Base-by-base conservation (phyloP, 2,329 filamentous ascomycete genomes). In the Pseudocercospora fuligena region DNA sequence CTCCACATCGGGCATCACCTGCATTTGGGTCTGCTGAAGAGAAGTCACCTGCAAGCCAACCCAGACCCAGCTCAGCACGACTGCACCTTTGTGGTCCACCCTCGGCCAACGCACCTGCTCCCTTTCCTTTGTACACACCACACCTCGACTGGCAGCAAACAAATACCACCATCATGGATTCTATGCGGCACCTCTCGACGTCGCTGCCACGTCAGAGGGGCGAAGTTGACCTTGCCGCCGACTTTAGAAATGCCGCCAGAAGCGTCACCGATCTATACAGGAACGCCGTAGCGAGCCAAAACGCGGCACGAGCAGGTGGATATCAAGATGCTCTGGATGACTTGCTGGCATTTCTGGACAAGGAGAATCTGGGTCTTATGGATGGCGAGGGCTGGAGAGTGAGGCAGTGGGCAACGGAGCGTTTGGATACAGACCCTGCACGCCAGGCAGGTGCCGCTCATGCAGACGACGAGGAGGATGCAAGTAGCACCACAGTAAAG, bases 211-310 rank as follows among this genome's bases (percentile, higher is more conserved):
- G 74, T 27, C 70, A 71, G 59, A 73, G 73, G 36, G 49, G 73
- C 53, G 66, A 79, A 74, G 53, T 74, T 69, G 66, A 83, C 76
- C 88, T 97, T 57, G 88, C 97, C 65, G 90, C 94, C 73, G 90
- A 92, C 66, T 99, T 99, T 85, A 95, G 93, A 79, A 89, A 91
- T 16, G 95, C 95, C 36, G 95, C 95, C 21, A 85, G 97, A 36
- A 97, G 93, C 5, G 94, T 98, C 63, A 98, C 95, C 57, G 97
- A 96, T 76, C 89, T 99, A 14, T 98, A 98, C 83, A 97, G 97
- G 81, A 94, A 90, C 46, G 94, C 94, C 2, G 90, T 92, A 12
- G 85, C 89, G 33, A 91, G 92, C 58, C 90, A 95, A 77, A 85
- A 90, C 59, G 89, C 90, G 74, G 89, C 93, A 56, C 89, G 92